A percentile compares a stretch with the other conserved stretches of the same genome.
Conservation (phyloP, 2,329 filamentous ascomycete species). For the Alternaria triticimaculans region DNA sequence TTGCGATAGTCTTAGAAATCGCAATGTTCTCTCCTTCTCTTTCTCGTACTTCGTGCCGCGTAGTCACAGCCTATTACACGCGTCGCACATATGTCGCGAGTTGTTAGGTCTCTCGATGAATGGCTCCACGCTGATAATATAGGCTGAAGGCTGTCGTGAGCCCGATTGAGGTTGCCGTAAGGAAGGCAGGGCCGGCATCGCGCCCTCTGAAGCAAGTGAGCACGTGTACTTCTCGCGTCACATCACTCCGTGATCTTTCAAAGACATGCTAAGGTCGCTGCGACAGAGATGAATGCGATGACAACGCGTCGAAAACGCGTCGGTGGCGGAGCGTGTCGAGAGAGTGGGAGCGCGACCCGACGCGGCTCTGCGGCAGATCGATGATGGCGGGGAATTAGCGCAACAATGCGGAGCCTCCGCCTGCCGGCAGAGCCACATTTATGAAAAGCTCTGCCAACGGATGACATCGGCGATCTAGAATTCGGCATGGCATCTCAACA, state of each 20-base stretch:
- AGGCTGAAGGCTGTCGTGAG: neutral
- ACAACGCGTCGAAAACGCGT: neutral
- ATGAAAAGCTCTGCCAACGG: slow-evolving; percentile 11
- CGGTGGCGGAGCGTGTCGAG: neutral
- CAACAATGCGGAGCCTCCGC: slow-evolving; percentile 16
- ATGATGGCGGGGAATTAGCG: slow-evolving; percentile 10
- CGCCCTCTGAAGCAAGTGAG: neutral
- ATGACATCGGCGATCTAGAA: slow-evolving; percentile 9
- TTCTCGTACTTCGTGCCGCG: neutral
- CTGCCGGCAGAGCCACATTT: slow-evolving; percentile 16
- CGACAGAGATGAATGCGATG: no score
- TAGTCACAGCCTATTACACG: neutral
- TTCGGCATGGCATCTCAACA: neutral
- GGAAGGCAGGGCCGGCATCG: neutral
- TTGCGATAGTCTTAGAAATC: neutral
- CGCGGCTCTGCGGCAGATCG: slow-evolving; percentile 7
- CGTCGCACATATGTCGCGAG: neutral
- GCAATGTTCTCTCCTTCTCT: neutral
- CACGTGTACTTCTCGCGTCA: neutral
- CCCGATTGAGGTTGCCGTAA: neutral
- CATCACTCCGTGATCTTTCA: neutral
- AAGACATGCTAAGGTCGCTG: neutral
- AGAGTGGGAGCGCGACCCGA: neutral
- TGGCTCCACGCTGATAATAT: neutral
- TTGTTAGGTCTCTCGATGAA: neutral